Base-by-base conservation (phyloP, 257 asterid species). In the Salvia rosmarinus region DNA sequence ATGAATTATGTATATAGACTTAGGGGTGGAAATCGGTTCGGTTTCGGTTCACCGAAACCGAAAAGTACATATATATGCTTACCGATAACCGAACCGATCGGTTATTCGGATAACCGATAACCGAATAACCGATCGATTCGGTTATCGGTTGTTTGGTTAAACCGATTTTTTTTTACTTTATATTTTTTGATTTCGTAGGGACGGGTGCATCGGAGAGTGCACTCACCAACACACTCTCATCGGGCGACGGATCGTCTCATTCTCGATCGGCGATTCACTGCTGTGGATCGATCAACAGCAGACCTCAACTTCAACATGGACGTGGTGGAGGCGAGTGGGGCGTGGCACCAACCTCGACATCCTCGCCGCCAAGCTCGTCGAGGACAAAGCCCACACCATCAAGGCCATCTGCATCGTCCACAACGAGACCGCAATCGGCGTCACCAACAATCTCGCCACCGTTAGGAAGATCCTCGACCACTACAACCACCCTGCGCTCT, bases 181-280 rank as follows among this genome's bases (percentile, higher is more conserved):
- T n/a, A n/a, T n/a, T n/a, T n/a, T n/a, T n/a, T n/a, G n/a, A n/a
- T n/a, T n/a, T n/a, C n/a, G n/a, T 87, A 94, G 99, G 99, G 51
- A 94, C 99, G 58, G 99, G 99, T 62, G 99, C 99, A 56, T 94
- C 98, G 99, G 99, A 94, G 83, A 94, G 99, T 85, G 99, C 99
- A 62, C 94, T 95, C 14, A 95, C 99, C 6, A 95, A 95, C 89
- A 95, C 99, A 0, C 20, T 95, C 71, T 95, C 99, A 9, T 98
- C 99, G 2, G 99, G 99, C 28, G 98, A 95, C 81, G 92, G 17
- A 89, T 64, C 25, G 84, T 95, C 25, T 88, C 98, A n/a, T 95
- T 95, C 85, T 86, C 89, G 70, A 91, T 95, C 28, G 99, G 99
- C 5, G 97, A 95, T 95, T 95, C 89, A 95, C 82, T 95, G 88